Evolutionary conservation across 2,329 filamentous ascomycete genomes (phyloP), one percentile per base, ranked within the genome.

Genomic region (Aotearoamyces nothofagi): DNA sequence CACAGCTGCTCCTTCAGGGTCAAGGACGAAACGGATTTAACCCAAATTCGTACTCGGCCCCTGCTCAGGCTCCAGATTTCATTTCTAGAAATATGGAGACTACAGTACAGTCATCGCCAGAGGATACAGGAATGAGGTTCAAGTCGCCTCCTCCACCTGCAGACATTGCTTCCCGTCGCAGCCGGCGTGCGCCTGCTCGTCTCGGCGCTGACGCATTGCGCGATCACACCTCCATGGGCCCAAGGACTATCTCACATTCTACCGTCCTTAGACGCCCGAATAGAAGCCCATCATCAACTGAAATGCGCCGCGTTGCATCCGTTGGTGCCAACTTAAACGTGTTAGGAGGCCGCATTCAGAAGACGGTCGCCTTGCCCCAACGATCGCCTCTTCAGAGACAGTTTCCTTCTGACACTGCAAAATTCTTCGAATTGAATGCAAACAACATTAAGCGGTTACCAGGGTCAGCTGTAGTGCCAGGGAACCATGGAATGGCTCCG

Each of bases 121-220:
- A 26, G 2, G 22, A 19, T 2, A 16, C 15, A n/a, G 24, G 22
- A 2, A 24, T 26, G 31, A 30, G 27, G 12, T 30, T 33, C 22
- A 33, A 30, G 31, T 31, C 22, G 3, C 30, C 30, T 23, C 31
- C 31, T 5, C 31, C 31, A 26, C 17, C 31, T 12, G 22, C 31
- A 22, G 27, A 33, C 9, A 30, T 33, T 9, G 31, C 31, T 9
- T 22, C 31, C 7, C 31, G 31, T 19, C 31, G 31, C 9, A 31
- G 27, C n/a, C 17, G 25, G 15, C 31, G 17, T 9, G 22, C 22
- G 15, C 31, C 31, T 9, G 23, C 27, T 4, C 22, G 17, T n/a
- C 22, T 33, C 22, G 27, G 27, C n/a, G 20, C 17, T 14, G 27
- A 22, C 19, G 16, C 12, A 9, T 17, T 30, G 14, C 22, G 27